A percentile compares a stretch with the other conserved stretches of the same genome.
phyloP scores from a whole-genome alignment of 176 grass and related monocot species.

The Elymus sibiricus region DNA sequence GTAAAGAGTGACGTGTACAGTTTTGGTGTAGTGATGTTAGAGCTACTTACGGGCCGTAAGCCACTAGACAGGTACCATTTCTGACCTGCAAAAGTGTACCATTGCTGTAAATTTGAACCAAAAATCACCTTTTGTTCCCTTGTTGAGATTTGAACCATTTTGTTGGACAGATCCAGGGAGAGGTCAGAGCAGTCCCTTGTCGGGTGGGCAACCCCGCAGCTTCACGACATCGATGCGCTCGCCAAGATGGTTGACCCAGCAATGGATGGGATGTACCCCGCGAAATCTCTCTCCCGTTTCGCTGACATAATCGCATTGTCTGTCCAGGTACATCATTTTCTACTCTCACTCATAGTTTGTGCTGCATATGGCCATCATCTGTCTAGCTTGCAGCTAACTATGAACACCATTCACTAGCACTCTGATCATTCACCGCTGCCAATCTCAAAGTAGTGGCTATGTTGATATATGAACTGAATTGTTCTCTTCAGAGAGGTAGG shows the following conservation, averaged over 20 bases:
- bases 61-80: slow-evolving; percentile 72
- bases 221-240: slow-evolving; percentile 84
- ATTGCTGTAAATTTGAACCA: background rate
- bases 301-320: slow-evolving; percentile 92
- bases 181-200: slow-evolving; percentile 85
- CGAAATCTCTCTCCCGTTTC: slow-evolving; percentile 87
- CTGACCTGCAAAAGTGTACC: background rate
- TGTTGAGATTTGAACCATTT: background rate
- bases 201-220: slow-evolving; percentile 87
- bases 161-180: slow-evolving; percentile 63
- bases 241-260: slow-evolving; percentile 92
- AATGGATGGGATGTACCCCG: slow-evolving; percentile 91
- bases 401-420: background rate
- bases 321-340: slow-evolving; percentile 61
- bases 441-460: background rate
- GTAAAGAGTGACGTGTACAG: slow-evolving; percentile 95
- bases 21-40: slow-evolving; percentile 94
- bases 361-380: background rate
- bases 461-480: background rate
- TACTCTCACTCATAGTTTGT: background rate
- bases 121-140: background rate
- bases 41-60: slow-evolving; percentile 86
- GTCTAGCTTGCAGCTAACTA: background rate
- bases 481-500: background rate
- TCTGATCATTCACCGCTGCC: background rate